Base-by-base conservation (phyloP, 208 protist genomes). In the Wallacemonas rigidus region DNA sequence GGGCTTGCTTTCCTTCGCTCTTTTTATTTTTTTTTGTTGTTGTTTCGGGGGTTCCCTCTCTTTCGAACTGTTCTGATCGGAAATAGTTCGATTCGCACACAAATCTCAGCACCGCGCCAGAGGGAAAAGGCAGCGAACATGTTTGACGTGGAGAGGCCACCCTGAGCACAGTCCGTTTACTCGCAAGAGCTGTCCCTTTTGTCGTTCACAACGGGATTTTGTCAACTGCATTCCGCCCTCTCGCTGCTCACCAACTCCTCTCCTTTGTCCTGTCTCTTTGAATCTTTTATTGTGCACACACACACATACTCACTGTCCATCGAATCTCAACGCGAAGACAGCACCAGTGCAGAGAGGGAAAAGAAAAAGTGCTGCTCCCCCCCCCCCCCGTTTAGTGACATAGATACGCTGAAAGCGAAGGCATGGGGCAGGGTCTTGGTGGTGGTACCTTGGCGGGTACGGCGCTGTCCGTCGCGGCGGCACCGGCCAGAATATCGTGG, bases 391-490 rank as follows among this genome's bases (percentile, higher is more conserved):
- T 50, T 50, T 1, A 57, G 14, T 5, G 14, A n/a, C 8, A 7
- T 35, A 8, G 53, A n/a, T 35, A 17, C 17, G 53, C 26, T 15
- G 6, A 15, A 5, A 7, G 53, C 53, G 41, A 48, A 26, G 26
- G 26, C 35, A 97, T 97, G 93, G 93, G 93, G 12, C 90, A 97
- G 71, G 90, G 90, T 8, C 74, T 97, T 17, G 85, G 81, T 35
- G 84, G 84, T 51, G 93, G 93, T 41, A 71, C 82, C 0, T 80
- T 91, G 14, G 54, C 87, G 17, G 93, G 90, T 38, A 77, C 71
- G 8, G 83, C 76, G 7, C 69, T 87, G 38, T 93, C 93, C 17
- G 44, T 95, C 73, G 83, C 82, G 15, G 79, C 78, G 12, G 79
- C 75, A 3, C 88, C 92, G 12, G 79, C 82, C 9, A 77, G 77